These are phyloP conservation scores for Pseudophaeomoniella oleicola DNA, from an alignment of 2,329 filamentous ascomycete genomes.

Conservation along the genomic window DNA sequence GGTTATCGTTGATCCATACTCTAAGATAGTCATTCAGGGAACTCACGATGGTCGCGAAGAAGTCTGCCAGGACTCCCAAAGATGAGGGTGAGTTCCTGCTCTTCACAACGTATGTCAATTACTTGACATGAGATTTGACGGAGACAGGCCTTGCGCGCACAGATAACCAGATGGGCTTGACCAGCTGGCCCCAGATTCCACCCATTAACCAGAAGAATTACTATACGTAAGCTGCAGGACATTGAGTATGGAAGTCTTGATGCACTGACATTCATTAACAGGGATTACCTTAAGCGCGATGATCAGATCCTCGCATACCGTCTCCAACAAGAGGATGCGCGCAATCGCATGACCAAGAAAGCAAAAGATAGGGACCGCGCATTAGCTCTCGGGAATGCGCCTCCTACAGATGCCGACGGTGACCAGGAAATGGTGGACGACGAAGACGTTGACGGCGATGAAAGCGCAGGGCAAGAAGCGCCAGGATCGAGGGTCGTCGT, in stretches of 20 bases:
- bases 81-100: conserved; percentile 35
- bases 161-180: conserved; percentile 95
- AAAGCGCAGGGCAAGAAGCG: conserved; percentile 43
- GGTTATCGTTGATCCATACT: too few relatives aligned
- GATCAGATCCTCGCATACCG: conserved; percentile 86
- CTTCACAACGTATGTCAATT: not conserved
- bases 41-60: conserved; percentile 46
- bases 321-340: conserved; percentile 72
- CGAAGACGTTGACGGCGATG: conserved; percentile 39
- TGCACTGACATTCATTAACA: conserved; percentile 63
- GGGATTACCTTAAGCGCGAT: conserved; percentile 95
- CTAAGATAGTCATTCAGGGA: too few relatives aligned
- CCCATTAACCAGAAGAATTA: conserved; percentile 99
- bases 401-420: conserved; percentile 22
- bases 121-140: conserved; percentile 3
- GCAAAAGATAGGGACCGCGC: conserved; percentile 81
- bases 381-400: conserved; percentile 54
- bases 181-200: conserved; percentile 79
- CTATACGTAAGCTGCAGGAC: conserved; percentile 57
- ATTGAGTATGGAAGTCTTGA: conserved; percentile 96
- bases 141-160: conserved; percentile 74
- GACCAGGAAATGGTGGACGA: conserved; percentile 44
- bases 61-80: conserved; percentile 46
- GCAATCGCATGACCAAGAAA: conserved; percentile 68
- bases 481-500: conserved; percentile 85